A percentile compares a stretch with the other conserved stretches of the same genome.
These are phyloP conservation scores for Diaporthe aspalathi DNA, from an alignment of 2,329 filamentous ascomycete genomes.

Conservation along the genomic window DNA sequence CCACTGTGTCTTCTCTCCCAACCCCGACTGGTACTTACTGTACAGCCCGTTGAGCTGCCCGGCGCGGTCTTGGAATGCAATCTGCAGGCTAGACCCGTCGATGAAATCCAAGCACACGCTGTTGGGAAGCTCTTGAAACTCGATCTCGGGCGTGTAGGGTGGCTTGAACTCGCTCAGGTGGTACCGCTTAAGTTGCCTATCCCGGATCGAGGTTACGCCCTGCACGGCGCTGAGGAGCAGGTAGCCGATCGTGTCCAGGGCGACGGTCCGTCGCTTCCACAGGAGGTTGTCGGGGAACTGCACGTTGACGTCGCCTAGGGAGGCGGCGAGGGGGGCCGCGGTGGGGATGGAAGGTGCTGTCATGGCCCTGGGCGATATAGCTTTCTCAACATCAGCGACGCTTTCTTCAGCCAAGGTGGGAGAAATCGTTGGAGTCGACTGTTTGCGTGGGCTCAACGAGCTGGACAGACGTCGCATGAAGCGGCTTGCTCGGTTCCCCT, in stretches of 20 bases:
- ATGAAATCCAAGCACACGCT: conserved; percentile 75
- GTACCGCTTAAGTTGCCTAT: conserved; percentile 76
- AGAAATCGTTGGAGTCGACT: conserved; percentile 57
- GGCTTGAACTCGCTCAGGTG: conserved; percentile 85
- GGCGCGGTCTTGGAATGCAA: conserved; percentile 72
- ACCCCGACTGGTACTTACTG: conserved; percentile 54
- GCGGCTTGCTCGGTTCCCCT: conserved; percentile 61
- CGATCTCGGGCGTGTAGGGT: conserved; percentile 87
- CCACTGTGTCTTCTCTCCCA: not conserved
- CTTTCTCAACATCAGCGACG: conserved; percentile 48
- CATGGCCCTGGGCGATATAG: conserved; percentile 31
- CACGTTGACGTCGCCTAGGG: conserved; percentile 90
- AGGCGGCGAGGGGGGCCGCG: conserved; percentile 8
- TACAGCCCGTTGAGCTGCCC: conserved; percentile 67
- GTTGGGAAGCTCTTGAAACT: conserved; percentile 91
- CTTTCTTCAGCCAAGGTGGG: conserved; percentile 65
- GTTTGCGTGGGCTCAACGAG: conserved; percentile 62
- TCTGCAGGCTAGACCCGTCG: conserved; percentile 70
- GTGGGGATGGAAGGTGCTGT: conserved; percentile 40
- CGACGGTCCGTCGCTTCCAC: conserved; percentile 94
- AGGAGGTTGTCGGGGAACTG: conserved; percentile 96
- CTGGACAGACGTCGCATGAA: conserved; percentile 71
- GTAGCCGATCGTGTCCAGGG: conserved; percentile 85
- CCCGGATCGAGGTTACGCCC: conserved; percentile 59
- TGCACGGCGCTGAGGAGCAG: conserved; percentile 81